These are phyloP conservation scores for Chalciporus chontae DNA, from an alignment of 768 basidiomycete genomes.

Conservation along the genomic window DNA sequence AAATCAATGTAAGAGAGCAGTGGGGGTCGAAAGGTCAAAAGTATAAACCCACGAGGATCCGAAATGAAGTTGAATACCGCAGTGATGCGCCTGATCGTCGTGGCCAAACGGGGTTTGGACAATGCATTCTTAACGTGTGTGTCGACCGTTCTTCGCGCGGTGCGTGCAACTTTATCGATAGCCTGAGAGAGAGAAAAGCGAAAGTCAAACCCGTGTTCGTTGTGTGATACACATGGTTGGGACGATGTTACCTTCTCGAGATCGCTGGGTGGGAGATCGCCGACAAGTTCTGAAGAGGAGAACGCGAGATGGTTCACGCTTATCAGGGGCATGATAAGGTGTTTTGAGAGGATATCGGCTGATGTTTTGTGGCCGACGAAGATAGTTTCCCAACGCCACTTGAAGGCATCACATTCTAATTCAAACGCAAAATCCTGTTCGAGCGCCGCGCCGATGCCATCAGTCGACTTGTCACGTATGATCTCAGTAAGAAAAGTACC, in stretches of 20 bases:
- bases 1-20: constrained; percentile 10
- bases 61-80: constrained; percentile 66
- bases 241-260: constrained; percentile 55
- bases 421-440: constrained; percentile 64
- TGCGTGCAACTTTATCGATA: constrained; percentile 66
- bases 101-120: constrained; percentile 64
- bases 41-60: constrained; percentile 55
- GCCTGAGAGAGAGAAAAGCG: constrained; percentile 38
- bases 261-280: constrained; percentile 52
- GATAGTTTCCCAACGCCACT: constrained; percentile 79
- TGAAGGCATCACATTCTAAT: constrained; percentile 56
- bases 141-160: constrained; percentile 63
- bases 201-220: constrained; percentile 3
- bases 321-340: constrained; percentile 74
- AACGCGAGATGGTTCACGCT: constrained; percentile 68
- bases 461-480: constrained; percentile 7
- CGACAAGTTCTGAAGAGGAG: constrained; percentile 53
- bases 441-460: constrained; percentile 7
- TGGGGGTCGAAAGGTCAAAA: neutral
- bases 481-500: constrained; percentile 33
- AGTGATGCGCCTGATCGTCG: constrained; percentile 65
- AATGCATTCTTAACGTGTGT: constrained; percentile 71
- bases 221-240: constrained; percentile 5
- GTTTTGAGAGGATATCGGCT: constrained; percentile 72
- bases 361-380: constrained; percentile 60